These are phyloP conservation scores for Akebia trifoliata DNA, from an alignment of 164 flowering plant genomes.

Conservation along the genomic window DNA sequence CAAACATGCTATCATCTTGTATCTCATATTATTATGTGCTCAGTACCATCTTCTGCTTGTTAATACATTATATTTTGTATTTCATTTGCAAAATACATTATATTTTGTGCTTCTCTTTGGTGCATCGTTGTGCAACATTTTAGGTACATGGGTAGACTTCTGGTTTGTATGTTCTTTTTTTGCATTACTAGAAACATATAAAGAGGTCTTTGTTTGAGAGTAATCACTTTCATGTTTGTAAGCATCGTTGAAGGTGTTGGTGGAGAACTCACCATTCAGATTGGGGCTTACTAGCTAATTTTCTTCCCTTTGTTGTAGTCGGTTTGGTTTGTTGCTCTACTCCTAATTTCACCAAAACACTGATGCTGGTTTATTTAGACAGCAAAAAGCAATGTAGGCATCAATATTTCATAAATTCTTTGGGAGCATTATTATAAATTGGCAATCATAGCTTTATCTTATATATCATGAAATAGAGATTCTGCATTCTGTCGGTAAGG, in stretches of 20 bases:
- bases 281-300: too few relatives aligned
- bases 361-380: too few relatives aligned
- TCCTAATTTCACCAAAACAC: too few relatives aligned
- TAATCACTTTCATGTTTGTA: too few relatives aligned
- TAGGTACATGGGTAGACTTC: too few relatives aligned
- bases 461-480: background rate
- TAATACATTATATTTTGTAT: slow-evolving; percentile 6
- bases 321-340: too few relatives aligned
- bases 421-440: too few relatives aligned
- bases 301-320: too few relatives aligned
- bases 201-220: background rate
- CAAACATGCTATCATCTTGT: slow-evolving; percentile 4
- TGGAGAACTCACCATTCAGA: too few relatives aligned
- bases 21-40: slow-evolving; percentile 8
- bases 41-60: slow-evolving; percentile 9
- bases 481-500: background rate
- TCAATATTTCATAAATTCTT: too few relatives aligned
- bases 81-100: slow-evolving; percentile 2
- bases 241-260: too few relatives aligned
- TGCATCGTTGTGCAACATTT: background rate
- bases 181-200: background rate
- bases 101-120: background rate
- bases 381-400: too few relatives aligned
- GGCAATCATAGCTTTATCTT: background rate
- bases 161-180: background rate